Percentiles rank a stretch among this genome's conserved stretches.
Conservation (phyloP, 768 basidiomycete species). For the Trichaptum fuscoviolaceum region DNA sequence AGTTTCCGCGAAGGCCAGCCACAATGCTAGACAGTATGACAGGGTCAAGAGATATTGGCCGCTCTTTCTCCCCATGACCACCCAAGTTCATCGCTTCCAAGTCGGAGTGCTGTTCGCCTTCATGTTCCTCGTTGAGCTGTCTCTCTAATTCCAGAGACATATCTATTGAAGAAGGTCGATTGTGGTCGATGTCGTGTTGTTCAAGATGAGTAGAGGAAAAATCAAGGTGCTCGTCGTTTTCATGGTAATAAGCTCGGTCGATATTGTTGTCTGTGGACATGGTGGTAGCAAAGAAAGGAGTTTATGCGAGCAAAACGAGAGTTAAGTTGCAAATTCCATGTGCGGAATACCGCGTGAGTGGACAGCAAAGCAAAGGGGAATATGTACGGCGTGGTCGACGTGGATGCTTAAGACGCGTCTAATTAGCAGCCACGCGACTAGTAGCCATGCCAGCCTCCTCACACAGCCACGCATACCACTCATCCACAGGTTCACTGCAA, state of each 20-base stretch:
- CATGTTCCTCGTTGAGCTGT: conserved; percentile 36
- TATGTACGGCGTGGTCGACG: not conserved
- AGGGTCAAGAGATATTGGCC: conserved; percentile 60
- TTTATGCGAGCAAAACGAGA: not conserved
- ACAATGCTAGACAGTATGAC: conserved; percentile 73
- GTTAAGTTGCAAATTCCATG: not conserved
- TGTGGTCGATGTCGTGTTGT: conserved; percentile 28
- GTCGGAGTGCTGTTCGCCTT: conserved; percentile 33
- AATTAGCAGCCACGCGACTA: not conserved
- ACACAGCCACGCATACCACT: not conserved
- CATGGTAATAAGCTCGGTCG: conserved; percentile 5
- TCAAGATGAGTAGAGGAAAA: conserved; percentile 26
- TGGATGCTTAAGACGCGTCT: conserved; percentile 1
- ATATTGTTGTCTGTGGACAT: not conserved
- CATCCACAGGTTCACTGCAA: not conserved
- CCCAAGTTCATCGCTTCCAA: conserved; percentile 7
- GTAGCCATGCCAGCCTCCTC: not conserved
- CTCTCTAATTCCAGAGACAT: conserved; percentile 75
- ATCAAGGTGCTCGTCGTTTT: conserved; percentile 13
- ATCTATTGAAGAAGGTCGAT: conserved; percentile 43
- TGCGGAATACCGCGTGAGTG: not conserved
- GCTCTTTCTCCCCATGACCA: conserved; percentile 21
- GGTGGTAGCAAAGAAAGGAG: not conserved
- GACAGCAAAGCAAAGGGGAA: not conserved
- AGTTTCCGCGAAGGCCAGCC: conserved; percentile 60